These are phyloP conservation scores for Buxus sempervirens DNA, from an alignment of 164 flowering plant genomes.

Conservation along the genomic window DNA sequence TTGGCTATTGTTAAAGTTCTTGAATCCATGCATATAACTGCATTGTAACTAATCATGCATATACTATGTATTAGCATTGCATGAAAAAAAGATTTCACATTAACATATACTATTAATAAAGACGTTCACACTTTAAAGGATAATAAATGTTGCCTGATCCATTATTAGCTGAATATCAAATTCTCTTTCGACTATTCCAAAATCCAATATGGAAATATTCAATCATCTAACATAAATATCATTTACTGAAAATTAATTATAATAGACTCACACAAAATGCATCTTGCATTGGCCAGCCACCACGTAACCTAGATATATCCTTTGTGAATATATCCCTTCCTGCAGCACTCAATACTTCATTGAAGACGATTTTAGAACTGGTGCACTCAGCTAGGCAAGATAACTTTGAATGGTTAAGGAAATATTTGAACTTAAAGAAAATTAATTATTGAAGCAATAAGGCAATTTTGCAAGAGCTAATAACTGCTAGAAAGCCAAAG, in stretches of 20 bases:
- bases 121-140: too few species aligned
- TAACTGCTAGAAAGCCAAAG: neutral
- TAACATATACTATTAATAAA: too few species aligned
- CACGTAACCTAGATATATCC: constrained; percentile 87
- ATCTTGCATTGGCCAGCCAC: constrained; percentile 99
- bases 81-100: too few species aligned
- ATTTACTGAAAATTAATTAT: neutral
- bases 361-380: constrained; percentile 63
- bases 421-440: constrained; percentile 7
- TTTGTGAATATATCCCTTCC: constrained; percentile 84
- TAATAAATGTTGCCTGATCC: too few species aligned
- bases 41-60: too few species aligned
- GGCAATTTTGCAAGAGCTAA: neutral
- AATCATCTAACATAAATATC: neutral
- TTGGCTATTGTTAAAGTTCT: too few species aligned
- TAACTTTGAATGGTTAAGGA: constrained; percentile 57
- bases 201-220: neutral
- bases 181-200: too few species aligned
- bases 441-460: neutral
- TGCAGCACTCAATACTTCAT: constrained; percentile 80
- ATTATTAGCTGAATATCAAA: too few species aligned
- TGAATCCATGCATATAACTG: too few species aligned
- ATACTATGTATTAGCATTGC: too few species aligned
- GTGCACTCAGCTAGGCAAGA: constrained; percentile 85
- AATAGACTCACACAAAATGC: constrained; percentile 73